A percentile compares a stretch with the other conserved stretches of the same genome.
phyloP scores from a whole-genome alignment of 2,329 filamentous ascomycete species.

The Dactylellina leptospora region DNA sequence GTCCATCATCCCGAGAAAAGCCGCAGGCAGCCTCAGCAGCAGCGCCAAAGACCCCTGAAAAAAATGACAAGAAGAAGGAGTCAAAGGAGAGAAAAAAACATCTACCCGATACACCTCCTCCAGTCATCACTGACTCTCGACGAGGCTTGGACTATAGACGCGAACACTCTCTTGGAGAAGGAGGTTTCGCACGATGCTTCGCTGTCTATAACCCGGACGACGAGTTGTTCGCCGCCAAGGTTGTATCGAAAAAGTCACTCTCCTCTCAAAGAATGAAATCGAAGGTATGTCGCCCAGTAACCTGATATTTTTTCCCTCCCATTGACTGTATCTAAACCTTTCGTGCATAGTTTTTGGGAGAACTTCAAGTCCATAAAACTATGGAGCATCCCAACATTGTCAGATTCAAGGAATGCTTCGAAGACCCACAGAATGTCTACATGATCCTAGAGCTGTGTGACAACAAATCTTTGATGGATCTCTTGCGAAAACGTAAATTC shows the following conservation, averaged over 20 bases:
- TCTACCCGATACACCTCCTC: slow-evolving; percentile 56
- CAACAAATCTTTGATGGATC: slow-evolving; percentile 95
- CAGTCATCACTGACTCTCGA: slow-evolving; percentile 55
- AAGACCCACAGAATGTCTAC: slow-evolving; percentile 87
- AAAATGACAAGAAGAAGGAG: slow-evolving; percentile 54
- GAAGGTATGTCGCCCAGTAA: slow-evolving; percentile 54
- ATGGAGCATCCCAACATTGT: slow-evolving; percentile 96
- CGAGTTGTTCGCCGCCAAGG: slow-evolving; percentile 57
- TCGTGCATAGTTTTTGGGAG: slow-evolving; percentile 73
- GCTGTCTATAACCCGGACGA: slow-evolving; percentile 57
- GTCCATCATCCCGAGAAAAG: slow-evolving; percentile 32
- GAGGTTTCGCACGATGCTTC: slow-evolving; percentile 57
- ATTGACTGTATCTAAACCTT: neutral
- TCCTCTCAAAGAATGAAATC: slow-evolving; percentile 55
- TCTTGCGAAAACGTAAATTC: slow-evolving; percentile 76
- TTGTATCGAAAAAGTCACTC: slow-evolving; percentile 57
- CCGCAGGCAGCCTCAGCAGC: slow-evolving; percentile 31
- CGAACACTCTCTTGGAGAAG: slow-evolving; percentile 56
- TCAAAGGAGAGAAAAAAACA: slow-evolving; percentile 57
- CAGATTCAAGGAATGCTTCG: slow-evolving; percentile 92
- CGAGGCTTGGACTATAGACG: slow-evolving; percentile 56
- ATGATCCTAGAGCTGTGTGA: slow-evolving; percentile 93
- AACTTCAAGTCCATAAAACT: slow-evolving; percentile 97
- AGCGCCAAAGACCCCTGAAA: slow-evolving; percentile 54
- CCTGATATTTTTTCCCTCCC: neutral